Base-by-base conservation (phyloP, 352 stramenopile species). In the Peronospora belbahrii region DNA sequence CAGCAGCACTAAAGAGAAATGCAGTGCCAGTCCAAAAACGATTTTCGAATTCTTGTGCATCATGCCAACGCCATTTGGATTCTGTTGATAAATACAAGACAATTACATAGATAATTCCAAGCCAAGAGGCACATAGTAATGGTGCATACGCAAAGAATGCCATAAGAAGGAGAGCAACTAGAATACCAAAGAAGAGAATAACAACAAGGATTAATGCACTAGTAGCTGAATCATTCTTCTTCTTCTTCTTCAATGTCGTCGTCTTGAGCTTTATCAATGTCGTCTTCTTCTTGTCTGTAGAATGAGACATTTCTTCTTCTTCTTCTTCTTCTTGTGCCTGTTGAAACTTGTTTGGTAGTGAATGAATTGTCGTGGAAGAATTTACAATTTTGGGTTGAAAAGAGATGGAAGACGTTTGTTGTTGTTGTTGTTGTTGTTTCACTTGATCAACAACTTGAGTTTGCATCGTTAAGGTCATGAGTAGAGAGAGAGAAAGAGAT, bases 21-120 rank as follows among this genome's bases (percentile, higher is more conserved):
- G 88, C 88, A 24, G 95, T 96, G 52, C 96, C 77, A 4, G 92
- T 98, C 94, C 92, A 98, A 62, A 98, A 98, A 51, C 92, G 79
- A 74, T 98, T 98, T 66, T 98, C 94, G 55, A 97, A 97, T 69
- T 98, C 94, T 53, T 95, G 82, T 13, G 83, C 81, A 49, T 92
- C 74, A 64, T 92, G 81, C 73, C 78, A 91, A 43, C 78, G 74
- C 80, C 80, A 94, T 31, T 85, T 83, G 32, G 73, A 84, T 42
- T 92, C 81, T 31, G 76, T 89, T 20, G 75, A 83, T 46, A 92
- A 58, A 54, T 88, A 92, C 14, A 92, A 59, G 3, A 69, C 73
- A 25, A 92, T 77, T 48, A 92, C 70, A 51, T 92, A 89, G 52
- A 88, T 61, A 42, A 92, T 83, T 24, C 72, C 81, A 44, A 88